Percentiles rank a stretch among this genome's conserved stretches.
Evolutionary conservation across 352 stramenopile species (phyloP).

Genomic region (Globisporangium orthogonon): DNA sequence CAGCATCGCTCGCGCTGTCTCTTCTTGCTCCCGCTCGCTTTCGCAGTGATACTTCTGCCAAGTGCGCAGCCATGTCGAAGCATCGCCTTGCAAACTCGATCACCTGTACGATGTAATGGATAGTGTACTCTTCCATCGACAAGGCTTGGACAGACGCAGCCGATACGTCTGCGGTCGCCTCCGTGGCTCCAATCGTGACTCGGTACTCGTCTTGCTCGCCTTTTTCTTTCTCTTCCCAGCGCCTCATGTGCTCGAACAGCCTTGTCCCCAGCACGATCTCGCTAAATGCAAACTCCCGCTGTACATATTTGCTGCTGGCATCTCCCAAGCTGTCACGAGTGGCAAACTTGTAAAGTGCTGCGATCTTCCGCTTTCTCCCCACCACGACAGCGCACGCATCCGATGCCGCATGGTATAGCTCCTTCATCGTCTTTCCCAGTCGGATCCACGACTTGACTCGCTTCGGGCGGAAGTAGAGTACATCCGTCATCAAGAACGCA

Average conservation of each 20-base stretch:
- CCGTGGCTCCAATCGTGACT: slow-evolving; percentile 1
- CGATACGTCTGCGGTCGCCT: not conserved
- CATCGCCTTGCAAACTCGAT: slow-evolving; percentile 62
- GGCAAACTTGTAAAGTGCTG: slow-evolving; percentile 31
- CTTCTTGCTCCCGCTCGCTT: slow-evolving; percentile 1
- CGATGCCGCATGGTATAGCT: slow-evolving; percentile 56
- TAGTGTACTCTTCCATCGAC: slow-evolving; percentile 38
- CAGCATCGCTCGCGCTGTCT: not conserved
- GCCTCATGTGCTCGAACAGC: slow-evolving; percentile 54
- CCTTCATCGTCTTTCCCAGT: slow-evolving; percentile 60
- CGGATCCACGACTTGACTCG: slow-evolving; percentile 63
- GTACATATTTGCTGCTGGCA: not conserved
- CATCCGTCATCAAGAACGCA: slow-evolving; percentile 52
- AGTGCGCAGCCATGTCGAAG: slow-evolving; percentile 51
- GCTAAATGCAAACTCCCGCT: slow-evolving; percentile 20
- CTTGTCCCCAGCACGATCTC: slow-evolving; percentile 31
- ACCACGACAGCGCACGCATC: slow-evolving; percentile 54
- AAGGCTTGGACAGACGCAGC: slow-evolving; percentile 2
- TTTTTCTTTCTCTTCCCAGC: slow-evolving; percentile 31
- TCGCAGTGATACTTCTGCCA: slow-evolving; percentile 20
- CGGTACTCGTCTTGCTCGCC: slow-evolving; percentile 11
- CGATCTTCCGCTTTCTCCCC: slow-evolving; percentile 30
- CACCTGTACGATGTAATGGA: slow-evolving; percentile 39
- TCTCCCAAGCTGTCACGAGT: not conserved
- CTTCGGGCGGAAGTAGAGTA: slow-evolving; percentile 50